Evolutionary conservation across 805 yeast species (phyloP), one percentile per base, ranked within the genome.

Genomic region (Brettanomyces custersianus): DNA sequence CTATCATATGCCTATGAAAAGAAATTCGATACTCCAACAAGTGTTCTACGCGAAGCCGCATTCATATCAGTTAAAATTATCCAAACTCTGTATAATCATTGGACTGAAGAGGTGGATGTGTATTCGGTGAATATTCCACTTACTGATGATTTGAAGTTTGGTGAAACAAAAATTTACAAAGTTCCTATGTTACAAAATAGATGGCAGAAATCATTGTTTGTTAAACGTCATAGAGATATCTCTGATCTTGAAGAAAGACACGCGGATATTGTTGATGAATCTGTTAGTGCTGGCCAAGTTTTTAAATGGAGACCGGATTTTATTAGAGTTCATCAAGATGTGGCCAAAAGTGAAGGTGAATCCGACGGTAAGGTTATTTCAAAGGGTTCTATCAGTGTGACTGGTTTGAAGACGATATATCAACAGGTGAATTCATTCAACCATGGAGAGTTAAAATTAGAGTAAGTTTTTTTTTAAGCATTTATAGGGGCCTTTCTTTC

Each of bases 271-370:
- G 70, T 73, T 27, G 76, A 68, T 44, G 68, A 63, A 16, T 57
- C 66, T 4, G 60, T 62, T 19, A 35, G 49, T 3, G 54, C 59
- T 17, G 61, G 71, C 16, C 63, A 70, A 21, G 66, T 71, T 37
- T 92, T 77, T 58, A 63, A 62, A 41, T 90, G 98, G 98, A 66
- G 67, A 30, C 98, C 98, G 1, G 75, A 87, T 52, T 86, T 85
- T 57, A 71, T 69, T 30, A 59, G 66, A 18, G 86, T 82, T 11
- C 81, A 79, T 51, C 62, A 70, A 33, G 66, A 70, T 7, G 72
- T 74, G 11, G 48, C 55, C 15, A 60, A 50, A 11, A 62, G 67
- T 15, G 48, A 59, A 3, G 63, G 55, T 1, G 71, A 75, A 33
- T 70, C 73, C 23, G 96, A 87, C 53, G 87, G 83, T 38, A 70